Conservation (phyloP, 352 stramenopile genomes). For the Blastocystis sp. region DNA sequence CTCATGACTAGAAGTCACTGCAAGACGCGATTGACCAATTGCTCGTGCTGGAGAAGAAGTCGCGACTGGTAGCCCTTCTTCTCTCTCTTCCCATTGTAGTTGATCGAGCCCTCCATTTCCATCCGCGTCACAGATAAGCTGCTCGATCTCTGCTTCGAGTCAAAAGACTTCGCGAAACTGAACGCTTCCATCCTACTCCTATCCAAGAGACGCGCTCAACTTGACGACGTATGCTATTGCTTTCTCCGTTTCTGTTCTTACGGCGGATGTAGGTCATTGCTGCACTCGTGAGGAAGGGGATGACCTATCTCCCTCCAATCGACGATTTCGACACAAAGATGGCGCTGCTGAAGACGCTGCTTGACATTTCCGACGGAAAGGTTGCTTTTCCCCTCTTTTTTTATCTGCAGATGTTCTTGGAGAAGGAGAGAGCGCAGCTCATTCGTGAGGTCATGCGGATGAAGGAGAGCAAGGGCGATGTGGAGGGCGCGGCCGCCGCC, state of each 20-base stretch:
- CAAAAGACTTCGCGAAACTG: slow-evolving; percentile 17
- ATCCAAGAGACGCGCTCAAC: slow-evolving; percentile 59
- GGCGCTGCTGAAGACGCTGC: slow-evolving; percentile 9
- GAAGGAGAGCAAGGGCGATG: slow-evolving; percentile 39
- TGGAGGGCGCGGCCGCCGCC: slow-evolving; percentile 34
- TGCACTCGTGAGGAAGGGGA: slow-evolving; percentile 26
- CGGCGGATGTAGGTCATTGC: slow-evolving; percentile 7
- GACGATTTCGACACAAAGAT: slow-evolving; percentile 6
- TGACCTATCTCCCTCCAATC: slow-evolving; percentile 1
- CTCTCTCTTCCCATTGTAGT: neutral
- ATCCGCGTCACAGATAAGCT: slow-evolving; percentile 46
- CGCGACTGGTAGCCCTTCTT: slow-evolving; percentile 8
- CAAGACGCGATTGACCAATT: slow-evolving; percentile 64
- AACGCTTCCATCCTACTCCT: slow-evolving; percentile 30
- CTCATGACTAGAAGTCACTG: neutral
- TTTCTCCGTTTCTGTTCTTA: neutral
- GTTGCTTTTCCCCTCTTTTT: slow-evolving; percentile 16
- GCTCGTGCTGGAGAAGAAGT: slow-evolving; percentile 59
- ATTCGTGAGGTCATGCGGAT: slow-evolving; percentile 51
- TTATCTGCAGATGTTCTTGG: slow-evolving; percentile 25
- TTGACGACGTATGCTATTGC: slow-evolving; percentile 50
- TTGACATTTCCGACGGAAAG: slow-evolving; percentile 65
- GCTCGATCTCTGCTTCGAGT: slow-evolving; percentile 41
- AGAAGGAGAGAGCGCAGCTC: slow-evolving; percentile 14
- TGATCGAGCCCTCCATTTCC: slow-evolving; percentile 45